Evolutionary conservation across 345 rosid species (phyloP).

Genomic region (Noccaea bulbosa): DNA sequence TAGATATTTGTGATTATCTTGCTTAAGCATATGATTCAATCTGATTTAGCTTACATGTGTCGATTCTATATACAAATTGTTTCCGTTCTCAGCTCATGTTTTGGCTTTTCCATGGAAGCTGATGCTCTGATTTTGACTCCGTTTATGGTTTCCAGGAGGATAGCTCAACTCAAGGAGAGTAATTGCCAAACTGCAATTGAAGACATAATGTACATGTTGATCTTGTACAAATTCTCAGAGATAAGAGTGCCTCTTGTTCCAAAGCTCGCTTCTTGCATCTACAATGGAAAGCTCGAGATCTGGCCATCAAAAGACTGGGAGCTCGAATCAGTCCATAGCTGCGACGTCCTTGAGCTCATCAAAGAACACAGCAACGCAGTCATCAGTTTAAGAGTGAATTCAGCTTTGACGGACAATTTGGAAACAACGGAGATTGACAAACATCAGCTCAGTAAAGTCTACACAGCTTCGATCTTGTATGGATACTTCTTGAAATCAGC

Average conservation of each 20-base stretch:
- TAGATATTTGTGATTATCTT: not conserved
- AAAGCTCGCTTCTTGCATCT: constrained; percentile 74
- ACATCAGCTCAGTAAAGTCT: constrained; percentile 56
- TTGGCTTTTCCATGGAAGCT: not conserved
- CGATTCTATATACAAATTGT: not conserved
- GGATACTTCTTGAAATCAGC: constrained; percentile 89
- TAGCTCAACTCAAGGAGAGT: constrained; percentile 66
- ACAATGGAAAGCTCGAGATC: constrained; percentile 79
- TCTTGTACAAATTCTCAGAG: constrained; percentile 84
- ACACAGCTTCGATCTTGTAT: constrained; percentile 72
- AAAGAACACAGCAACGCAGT: constrained; percentile 70
- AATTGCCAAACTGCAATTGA: constrained; percentile 64
- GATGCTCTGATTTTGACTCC: constrained; percentile 1
- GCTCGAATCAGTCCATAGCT: constrained; percentile 70
- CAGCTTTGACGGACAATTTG: constrained; percentile 66
- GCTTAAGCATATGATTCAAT: not conserved
- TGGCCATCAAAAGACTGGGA: constrained; percentile 89
- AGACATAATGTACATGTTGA: constrained; percentile 85
- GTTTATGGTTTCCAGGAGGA: constrained; percentile 56
- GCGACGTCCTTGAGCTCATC: constrained; percentile 71
- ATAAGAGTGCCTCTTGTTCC: constrained; percentile 85
- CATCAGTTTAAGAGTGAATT: constrained; percentile 68
- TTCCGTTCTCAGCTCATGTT: too few species aligned
- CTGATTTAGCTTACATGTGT: not conserved
- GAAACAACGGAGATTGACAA: constrained; percentile 65